Base-by-base conservation (phyloP, 202 grass and related monocot genomes). In the Miscanthus sacchariflorus region DNA sequence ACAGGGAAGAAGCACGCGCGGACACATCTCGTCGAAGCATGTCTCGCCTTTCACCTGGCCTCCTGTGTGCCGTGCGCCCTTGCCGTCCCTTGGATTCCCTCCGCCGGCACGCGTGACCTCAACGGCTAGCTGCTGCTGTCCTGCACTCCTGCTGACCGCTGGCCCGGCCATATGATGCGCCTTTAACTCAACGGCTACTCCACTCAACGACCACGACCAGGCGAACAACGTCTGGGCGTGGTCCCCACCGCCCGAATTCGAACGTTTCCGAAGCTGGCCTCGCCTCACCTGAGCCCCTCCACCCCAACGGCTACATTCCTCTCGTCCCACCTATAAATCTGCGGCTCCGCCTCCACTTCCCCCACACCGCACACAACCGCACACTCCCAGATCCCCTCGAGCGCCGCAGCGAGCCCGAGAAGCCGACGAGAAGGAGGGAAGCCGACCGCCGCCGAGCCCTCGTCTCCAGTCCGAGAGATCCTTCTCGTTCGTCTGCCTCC, bases 141-240 rank as follows among this genome's bases (percentile, higher is more conserved):
- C 28, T 30, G 28, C 28, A 30, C 14, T 36, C 5, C 44, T 9
- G 43, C 82, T 76, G 52, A 68, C 45, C 19, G 23, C 23, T 33
- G 45, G 4, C 36, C 35, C 58, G 12, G 77, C 77, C 58, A 17
- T 17, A 17, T 30, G 28, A 17, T 30, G 28, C 38, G 36, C 30
- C 69, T 63, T 36, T 18, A 42, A 79, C 85, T 80, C 46, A 95
- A 93, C 91, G 93, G 91, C 89, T 93, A 87, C 80, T 90, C 82
- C 72, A 82, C 80, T 54, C 70, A 40, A 90, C 64, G 52, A 83
- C 38, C 38, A 39, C 24, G 65, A 65, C 61, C 39, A 19, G 77
- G 18, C 75, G 35, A 36, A 36, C 35, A 36, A 36, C 38, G 15
- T 12, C 48, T 21, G 74, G 5, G 28, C 6, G 1, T 21, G 84